These are phyloP conservation scores for Blastobotrys capitulatus DNA, from an alignment of 1,139 yeast species.

Conservation along the genomic window DNA sequence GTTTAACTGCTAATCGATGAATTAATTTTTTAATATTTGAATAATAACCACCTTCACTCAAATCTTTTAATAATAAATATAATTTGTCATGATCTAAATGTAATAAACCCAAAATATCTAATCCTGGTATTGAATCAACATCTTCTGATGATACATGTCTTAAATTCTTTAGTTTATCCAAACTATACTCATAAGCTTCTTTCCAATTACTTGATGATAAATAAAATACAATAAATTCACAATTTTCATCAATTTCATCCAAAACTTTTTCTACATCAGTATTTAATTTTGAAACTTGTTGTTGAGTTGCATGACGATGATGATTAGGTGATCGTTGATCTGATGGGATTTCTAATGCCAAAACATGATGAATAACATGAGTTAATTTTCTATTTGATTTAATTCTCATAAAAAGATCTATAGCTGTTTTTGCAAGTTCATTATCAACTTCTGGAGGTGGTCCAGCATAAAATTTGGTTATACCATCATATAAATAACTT, in stretches of 20 bases:
- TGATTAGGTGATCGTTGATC: constrained; percentile 11
- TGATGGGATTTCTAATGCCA: constrained; percentile 14
- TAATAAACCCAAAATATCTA: constrained; percentile 48
- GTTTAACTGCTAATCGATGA: constrained; percentile 51
- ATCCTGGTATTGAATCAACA: constrained; percentile 38
- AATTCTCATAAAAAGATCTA: constrained; percentile 24
- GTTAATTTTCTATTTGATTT: constrained; percentile 26
- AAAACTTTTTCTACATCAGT: constrained; percentile 13
- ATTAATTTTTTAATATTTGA: constrained; percentile 44
- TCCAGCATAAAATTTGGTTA: constrained; percentile 27
- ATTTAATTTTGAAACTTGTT: background rate
- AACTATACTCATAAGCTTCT: constrained; percentile 28
- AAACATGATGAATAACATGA: constrained; percentile 23
- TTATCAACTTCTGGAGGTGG: constrained; percentile 28
- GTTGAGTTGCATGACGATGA: constrained; percentile 7
- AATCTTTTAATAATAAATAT: constrained; percentile 37
- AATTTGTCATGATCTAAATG: constrained; percentile 43
- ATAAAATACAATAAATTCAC: constrained; percentile 44
- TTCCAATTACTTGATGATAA: constrained; percentile 53
- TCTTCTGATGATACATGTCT: constrained; percentile 23
- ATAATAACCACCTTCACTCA: constrained; percentile 35
- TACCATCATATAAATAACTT: constrained; percentile 19
- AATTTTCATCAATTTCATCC: constrained; percentile 43
- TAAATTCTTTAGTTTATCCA: constrained; percentile 29
- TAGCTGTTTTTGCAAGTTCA: constrained; percentile 24